Conservation (phyloP, 108 stramenopile species). For the Epithemia pelagica region DNA sequence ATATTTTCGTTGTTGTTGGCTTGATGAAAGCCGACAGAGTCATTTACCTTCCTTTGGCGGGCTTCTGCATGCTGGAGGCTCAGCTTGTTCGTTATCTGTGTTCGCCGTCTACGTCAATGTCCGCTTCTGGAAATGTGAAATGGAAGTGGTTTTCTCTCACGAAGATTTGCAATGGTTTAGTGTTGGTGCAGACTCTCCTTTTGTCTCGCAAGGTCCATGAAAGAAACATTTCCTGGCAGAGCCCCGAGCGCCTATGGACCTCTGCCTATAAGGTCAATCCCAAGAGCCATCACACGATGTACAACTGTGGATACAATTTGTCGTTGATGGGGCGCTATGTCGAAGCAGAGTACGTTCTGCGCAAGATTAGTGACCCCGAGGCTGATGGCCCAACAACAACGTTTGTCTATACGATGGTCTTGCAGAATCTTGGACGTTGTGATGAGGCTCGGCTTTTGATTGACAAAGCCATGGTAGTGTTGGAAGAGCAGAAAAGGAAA, state of each 20-base stretch:
- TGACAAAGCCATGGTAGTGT: constrained; percentile 36
- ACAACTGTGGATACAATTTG: constrained; percentile 55
- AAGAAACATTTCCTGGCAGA: constrained; percentile 44
- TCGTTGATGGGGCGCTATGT: constrained; percentile 35
- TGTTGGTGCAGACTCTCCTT: constrained; percentile 30
- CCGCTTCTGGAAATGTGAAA: not conserved
- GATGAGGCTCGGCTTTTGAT: constrained; percentile 24
- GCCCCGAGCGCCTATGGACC: constrained; percentile 33
- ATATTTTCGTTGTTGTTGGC: constrained; percentile 47
- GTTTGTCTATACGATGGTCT: constrained; percentile 52
- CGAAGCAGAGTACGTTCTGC: constrained; percentile 40
- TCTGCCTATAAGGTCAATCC: constrained; percentile 41
- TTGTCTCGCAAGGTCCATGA: constrained; percentile 31
- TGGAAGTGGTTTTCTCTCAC: not conserved
- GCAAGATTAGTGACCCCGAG: constrained; percentile 36
- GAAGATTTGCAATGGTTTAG: constrained; percentile 14
- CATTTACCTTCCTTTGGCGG: constrained; percentile 45
- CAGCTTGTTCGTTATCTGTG: constrained; percentile 16
- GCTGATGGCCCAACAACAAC: constrained; percentile 41
- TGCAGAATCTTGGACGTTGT: constrained; percentile 37
- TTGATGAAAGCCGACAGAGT: constrained; percentile 60
- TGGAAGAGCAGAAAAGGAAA: constrained; percentile 27
- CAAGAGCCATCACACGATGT: constrained; percentile 37
- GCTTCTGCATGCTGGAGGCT: constrained; percentile 41
- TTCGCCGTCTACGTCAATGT: not conserved